Evolutionary conservation across 2,329 filamentous ascomycete species (phyloP), one percentile per base, ranked within the genome.

Genomic region (Cordyceps militaris): DNA sequence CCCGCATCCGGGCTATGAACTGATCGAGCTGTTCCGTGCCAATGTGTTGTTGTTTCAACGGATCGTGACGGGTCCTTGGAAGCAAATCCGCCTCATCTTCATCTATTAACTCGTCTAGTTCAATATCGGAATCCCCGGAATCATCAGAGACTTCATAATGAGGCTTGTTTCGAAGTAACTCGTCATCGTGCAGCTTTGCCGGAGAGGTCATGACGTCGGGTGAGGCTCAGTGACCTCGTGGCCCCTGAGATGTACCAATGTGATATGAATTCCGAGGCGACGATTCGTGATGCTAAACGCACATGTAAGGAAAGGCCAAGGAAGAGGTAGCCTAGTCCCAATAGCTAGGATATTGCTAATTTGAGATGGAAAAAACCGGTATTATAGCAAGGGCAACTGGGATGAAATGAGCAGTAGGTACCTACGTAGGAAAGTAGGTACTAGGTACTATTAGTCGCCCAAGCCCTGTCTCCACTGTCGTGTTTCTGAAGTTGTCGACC

Each of bases 71-170:
- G 11, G 36, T 44, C 16, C 55, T 19, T 1, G 47, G 19, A 11
- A 57, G 47, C 28, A 57, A 24, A 28, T 57, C 55, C 5, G 55
- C 38, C 13, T 48, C 58, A 3, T 46, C 19, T 5, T 60, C 58
- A 49, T 57, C 36, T 10, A 48, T 40, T 36, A 60, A 24, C 26
- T 60, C 58, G 4, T 57, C 54, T 19, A 60, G 19, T 28, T 60
- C 58, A 36, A 60, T 53, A 50, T 60, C 58, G 7, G 58, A 60
- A 11, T 57, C 54, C 19, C 38, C 48, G 3, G 58, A 60, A 26
- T 52, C 44, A 23, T 49, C 34, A 2, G 43, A 21, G 13, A 16
- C 13, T 1, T 51, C 58, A 16, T 48, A 26, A 3, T 8, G 4
- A 2, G 19, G n/a, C 14, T 56, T 40, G 14, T 38, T 11, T 16